Evolutionary conservation across 2,329 filamentous ascomycete species (phyloP).

Genomic region (Cladophialophora immunda): DNA sequence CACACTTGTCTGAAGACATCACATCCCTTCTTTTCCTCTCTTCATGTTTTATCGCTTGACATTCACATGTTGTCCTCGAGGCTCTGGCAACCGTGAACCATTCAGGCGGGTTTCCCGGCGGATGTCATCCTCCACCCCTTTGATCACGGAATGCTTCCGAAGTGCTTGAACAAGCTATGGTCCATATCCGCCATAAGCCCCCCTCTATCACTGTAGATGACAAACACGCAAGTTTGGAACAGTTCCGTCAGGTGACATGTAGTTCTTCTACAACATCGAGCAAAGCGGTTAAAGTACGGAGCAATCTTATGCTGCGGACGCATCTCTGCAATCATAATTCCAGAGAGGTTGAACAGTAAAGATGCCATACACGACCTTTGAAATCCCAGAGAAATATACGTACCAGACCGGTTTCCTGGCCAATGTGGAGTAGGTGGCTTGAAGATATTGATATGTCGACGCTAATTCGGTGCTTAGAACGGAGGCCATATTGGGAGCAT

Average conservation of each 20-base stretch:
- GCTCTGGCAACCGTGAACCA: not conserved
- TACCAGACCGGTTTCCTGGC: slow-evolving; percentile 30
- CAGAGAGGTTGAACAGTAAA: not conserved
- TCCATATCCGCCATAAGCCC: not conserved
- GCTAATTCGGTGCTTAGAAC: slow-evolving; percentile 18
- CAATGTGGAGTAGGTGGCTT: slow-evolving; percentile 60
- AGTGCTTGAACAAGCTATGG: no score
- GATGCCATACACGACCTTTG: slow-evolving; percentile 28
- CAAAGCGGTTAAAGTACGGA: not conserved
- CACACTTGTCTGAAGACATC: not conserved
- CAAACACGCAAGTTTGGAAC: slow-evolving; percentile 7
- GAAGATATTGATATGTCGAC: slow-evolving; percentile 54
- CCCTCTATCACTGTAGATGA: not conserved
- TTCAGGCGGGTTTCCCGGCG: slow-evolving; percentile 17
- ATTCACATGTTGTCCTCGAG: no score
- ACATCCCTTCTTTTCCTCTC: no score
- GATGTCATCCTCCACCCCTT: slow-evolving; percentile 4
- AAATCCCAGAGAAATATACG: slow-evolving; percentile 26
- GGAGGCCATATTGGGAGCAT: slow-evolving; percentile 49
- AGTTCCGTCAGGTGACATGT: not conserved
- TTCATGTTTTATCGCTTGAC: no score
- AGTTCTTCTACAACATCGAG: not conserved
- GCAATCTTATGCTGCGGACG: slow-evolving; percentile 1
- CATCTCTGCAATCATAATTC: not conserved
- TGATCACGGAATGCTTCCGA: not conserved